phyloP scores from a whole-genome alignment of 192 early-diverging fungal genomes.

The Dispira simplex region DNA sequence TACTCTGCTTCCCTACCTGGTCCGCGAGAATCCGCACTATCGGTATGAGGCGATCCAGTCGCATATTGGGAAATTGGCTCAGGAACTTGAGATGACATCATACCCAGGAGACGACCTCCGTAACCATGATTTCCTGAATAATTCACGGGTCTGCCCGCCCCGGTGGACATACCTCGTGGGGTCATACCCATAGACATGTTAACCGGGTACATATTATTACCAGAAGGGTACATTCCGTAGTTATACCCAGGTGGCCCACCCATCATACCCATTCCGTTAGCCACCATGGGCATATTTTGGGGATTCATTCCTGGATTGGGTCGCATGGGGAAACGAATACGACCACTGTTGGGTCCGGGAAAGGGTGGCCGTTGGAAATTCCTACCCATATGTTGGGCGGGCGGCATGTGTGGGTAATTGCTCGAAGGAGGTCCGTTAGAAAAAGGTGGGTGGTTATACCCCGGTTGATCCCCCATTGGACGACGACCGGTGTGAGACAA shows the following conservation, averaged over 20 bases:
- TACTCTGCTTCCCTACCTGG: no score
- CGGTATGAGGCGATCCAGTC: no score
- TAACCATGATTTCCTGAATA: no score
- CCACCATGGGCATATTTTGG: neutral
- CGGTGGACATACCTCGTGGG: neutral
- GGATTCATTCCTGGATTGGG: neutral
- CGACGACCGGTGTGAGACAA: neutral
- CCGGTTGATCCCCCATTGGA: neutral
- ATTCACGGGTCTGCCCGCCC: no score
- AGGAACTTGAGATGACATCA: no score
- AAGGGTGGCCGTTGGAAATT: neutral
- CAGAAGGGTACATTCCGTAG: neutral
- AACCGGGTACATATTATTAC: neutral
- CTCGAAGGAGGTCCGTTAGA: neutral
- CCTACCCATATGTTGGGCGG: neutral
- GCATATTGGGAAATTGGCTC: no score
- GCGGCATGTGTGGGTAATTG: neutral
- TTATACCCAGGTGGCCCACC: neutral
- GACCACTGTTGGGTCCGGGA: neutral
- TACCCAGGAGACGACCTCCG: no score
- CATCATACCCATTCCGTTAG: conserved; percentile 1
- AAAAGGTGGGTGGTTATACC: neutral
- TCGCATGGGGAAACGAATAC: neutral
- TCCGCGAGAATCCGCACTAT: no score
- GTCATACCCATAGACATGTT: conserved; percentile 5